A percentile compares a stretch with the other conserved stretches of the same genome.
Conservation (phyloP, 345 rosid species). For the Brassica carinata region DNA sequence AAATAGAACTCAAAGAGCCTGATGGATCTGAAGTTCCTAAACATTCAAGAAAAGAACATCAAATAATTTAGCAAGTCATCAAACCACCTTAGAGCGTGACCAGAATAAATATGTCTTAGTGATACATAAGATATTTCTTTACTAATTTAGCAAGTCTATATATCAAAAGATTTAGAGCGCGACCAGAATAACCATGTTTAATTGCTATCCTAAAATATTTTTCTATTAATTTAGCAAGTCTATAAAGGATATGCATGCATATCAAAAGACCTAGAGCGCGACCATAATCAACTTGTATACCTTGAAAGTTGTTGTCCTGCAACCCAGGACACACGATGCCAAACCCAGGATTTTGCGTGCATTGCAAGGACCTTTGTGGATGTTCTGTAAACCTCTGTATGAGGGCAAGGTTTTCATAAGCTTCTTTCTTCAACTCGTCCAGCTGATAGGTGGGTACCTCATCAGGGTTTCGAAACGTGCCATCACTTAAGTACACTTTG, state of each 20-base stretch:
- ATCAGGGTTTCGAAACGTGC: conserved; percentile 33
- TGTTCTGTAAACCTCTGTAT: conserved; percentile 32
- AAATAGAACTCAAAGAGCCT: conserved; percentile 13
- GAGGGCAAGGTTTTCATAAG: conserved; percentile 44
- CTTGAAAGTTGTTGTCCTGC: conserved; percentile 27
- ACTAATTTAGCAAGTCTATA: background rate
- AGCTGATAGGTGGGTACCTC: conserved; percentile 45
- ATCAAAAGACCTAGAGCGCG: background rate
- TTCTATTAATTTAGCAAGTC: background rate
- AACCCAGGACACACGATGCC: background rate
- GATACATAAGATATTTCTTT: background rate
- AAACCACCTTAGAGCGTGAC: background rate
- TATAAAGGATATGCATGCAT: background rate
- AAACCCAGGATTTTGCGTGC: conserved; percentile 26
- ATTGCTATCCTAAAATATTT: background rate
- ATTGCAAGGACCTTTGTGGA: conserved; percentile 43
- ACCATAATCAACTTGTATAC: background rate
- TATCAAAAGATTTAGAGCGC: no score
- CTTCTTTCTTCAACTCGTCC: conserved; percentile 49
- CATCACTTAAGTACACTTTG: conserved; percentile 45
- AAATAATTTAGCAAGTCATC: background rate
- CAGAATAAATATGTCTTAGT: background rate
- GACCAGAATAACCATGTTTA: background rate
- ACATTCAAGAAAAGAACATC: background rate
- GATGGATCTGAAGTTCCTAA: conserved; percentile 21